These are phyloP conservation scores for Eucalyptus polybractea DNA, from an alignment of 345 rosid genomes.

Conservation along the genomic window DNA sequence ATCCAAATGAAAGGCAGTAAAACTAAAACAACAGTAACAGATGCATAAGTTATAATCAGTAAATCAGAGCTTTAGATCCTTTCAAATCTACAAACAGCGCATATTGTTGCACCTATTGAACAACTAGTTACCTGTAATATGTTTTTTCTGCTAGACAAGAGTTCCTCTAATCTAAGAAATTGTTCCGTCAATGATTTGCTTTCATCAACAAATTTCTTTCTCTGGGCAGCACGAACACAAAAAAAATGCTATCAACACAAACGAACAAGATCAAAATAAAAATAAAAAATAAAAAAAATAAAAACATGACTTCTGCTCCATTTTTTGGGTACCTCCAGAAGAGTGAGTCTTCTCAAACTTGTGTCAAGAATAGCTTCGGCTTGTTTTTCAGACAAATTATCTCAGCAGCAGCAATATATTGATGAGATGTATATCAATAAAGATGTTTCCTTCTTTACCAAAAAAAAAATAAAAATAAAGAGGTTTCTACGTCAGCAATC, in stretches of 20 bases:
- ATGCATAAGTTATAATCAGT: neutral
- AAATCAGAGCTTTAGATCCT: neutral
- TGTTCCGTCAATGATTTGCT: slow-evolving; percentile 49
- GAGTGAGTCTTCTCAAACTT: slow-evolving; percentile 60
- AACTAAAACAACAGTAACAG: neutral
- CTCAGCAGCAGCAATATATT: slow-evolving; percentile 17
- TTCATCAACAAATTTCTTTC: slow-evolving; percentile 67
- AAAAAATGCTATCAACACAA: neutral
- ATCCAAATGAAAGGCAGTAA: neutral
- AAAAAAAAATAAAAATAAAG: neutral
- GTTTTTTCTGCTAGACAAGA: slow-evolving; percentile 57
- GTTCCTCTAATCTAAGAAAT: slow-evolving; percentile 55
- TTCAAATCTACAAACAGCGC: slow-evolving; percentile 17
- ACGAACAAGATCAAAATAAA: neutral
- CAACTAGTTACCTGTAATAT: slow-evolving; percentile 47
- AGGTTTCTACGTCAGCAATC: neutral
- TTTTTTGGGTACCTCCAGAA: slow-evolving; percentile 52
- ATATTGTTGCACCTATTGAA: neutral
- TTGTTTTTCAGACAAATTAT: slow-evolving; percentile 74
- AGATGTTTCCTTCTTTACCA: neutral
- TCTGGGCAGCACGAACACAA: slow-evolving; percentile 20
- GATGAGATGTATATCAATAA: neutral
- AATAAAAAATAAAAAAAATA: too few species aligned
- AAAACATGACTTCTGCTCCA: neutral
- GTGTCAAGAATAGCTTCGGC: slow-evolving; percentile 84